Evolutionary conservation across 1,139 yeast genomes (phyloP), one percentile per base, ranked within the genome.

Genomic region (Diutina catenulata): DNA sequence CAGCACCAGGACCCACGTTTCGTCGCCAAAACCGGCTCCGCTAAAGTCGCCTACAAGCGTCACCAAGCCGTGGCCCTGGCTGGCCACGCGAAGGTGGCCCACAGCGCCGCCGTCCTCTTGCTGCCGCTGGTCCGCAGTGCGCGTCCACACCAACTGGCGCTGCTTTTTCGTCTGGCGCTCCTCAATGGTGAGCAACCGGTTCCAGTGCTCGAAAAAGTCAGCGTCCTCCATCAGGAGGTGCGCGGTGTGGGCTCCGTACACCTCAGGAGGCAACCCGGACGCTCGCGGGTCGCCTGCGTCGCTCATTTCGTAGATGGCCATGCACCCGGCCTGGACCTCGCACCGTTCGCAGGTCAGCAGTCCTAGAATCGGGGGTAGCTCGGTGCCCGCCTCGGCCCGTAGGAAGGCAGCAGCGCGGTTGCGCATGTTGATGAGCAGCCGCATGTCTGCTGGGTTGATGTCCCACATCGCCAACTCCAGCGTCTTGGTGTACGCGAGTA

Each of bases 161-260:
- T 73, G 56, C 37, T 68, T 62, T 28, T 64, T 64, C 43, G 74
- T 54, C 3, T 78, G 62, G 4, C 75, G 68, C 49, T 84, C 94
- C 52, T 88, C 97, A 45, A 75, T 70, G 1, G 80, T 70, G n/a
- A 91, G 62, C 10, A 87, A 55, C 8, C 59, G 58, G 49, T 82
- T 84, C 94, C 95, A 91, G 40, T 77, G 70, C 25, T 63, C 60
- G 53, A 75, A 80, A 51, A 82, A 91, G 1, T 57, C 59, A 5
- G 56, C 52, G 39, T 80, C 76, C 8, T 33, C 23, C 3, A 42
- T 51, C 4, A 60, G 52, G 35, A 84, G 53, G 47, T 79, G 86
- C 0, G 49, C 53, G 0, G 86, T 78, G 4, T 74, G 46, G 1
- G 50, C 54, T 1, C 64, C 60, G 47, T 68, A 81, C 19, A 62